phyloP scores from a whole-genome alignment of 176 grass and related monocot species.

The Lolium multiflorum region DNA sequence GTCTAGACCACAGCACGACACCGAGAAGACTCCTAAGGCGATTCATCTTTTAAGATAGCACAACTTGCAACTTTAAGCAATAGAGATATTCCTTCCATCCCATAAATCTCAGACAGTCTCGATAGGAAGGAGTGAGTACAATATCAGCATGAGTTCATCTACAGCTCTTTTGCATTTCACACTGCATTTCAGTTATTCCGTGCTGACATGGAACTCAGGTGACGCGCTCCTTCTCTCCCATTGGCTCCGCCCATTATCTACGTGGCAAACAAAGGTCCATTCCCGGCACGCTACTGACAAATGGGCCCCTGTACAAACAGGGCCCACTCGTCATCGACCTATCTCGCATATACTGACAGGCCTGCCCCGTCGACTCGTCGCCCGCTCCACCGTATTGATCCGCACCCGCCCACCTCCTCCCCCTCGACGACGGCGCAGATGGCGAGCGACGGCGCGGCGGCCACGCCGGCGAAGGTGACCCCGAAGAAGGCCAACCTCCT shows the following conservation, averaged over 20 bases:
- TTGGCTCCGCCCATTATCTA: conserved; percentile 34
- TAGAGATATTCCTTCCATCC: too few relatives aligned
- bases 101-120: too few relatives aligned
- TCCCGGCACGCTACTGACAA: not conserved
- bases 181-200: not conserved
- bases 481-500: conserved; percentile 82
- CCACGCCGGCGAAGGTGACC: conserved; percentile 41
- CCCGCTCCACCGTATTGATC: not conserved
- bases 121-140: too few relatives aligned
- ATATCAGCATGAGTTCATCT: too few relatives aligned
- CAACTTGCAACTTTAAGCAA: too few relatives aligned
- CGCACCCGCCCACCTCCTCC: not conserved
- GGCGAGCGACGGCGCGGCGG: conserved; percentile 38
- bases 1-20: too few relatives aligned
- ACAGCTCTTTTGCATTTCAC: not conserved
- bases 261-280: not conserved
- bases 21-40: too few relatives aligned
- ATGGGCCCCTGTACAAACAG: rapidly evolving
- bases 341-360: not conserved
- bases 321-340: conserved; percentile 33
- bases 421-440: conserved; percentile 46
- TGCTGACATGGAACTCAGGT: conserved; percentile 37
- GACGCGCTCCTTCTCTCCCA: conserved; percentile 38
- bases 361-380: not conserved
- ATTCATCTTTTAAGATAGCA: too few relatives aligned